phyloP scores from a whole-genome alignment of 2,329 filamentous ascomycete genomes.

The Dactylellina parvicollis region DNA sequence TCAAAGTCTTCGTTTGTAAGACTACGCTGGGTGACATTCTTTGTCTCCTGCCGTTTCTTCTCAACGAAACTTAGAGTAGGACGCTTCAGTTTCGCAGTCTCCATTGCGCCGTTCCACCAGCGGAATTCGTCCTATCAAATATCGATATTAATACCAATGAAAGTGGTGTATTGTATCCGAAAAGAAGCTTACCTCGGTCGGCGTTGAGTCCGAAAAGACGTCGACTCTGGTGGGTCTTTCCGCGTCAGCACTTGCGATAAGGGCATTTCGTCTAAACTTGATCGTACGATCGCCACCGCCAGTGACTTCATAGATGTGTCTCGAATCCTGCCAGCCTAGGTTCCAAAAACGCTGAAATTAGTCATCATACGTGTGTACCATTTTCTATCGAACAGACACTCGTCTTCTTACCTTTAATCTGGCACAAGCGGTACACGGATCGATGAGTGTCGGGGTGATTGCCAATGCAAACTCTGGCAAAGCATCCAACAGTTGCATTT shows the following conservation, averaged over 20 bases:
- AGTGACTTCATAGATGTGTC: slow-evolving; percentile 32
- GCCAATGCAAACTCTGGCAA: slow-evolving; percentile 83
- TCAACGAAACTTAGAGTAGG: slow-evolving; percentile 63
- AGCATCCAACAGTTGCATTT: slow-evolving; percentile 77
- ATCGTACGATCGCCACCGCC: slow-evolving; percentile 24
- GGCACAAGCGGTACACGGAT: slow-evolving; percentile 85
- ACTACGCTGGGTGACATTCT: slow-evolving; percentile 52
- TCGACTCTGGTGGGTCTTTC: slow-evolving; percentile 73
- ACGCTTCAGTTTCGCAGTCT: slow-evolving; percentile 75
- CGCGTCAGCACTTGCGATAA: slow-evolving; percentile 36
- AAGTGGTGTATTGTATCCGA: not conserved
- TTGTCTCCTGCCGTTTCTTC: slow-evolving; percentile 56
- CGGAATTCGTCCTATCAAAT: slow-evolving; percentile 75
- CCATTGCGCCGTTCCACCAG: slow-evolving; percentile 79
- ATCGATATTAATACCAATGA: slow-evolving; percentile 57
- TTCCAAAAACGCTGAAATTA: not conserved
- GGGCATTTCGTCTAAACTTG: slow-evolving; percentile 46
- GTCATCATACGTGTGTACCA: slow-evolving; percentile 38
- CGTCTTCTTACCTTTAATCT: slow-evolving; percentile 76
- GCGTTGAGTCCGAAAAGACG: slow-evolving; percentile 82
- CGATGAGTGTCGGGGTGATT: slow-evolving; percentile 74
- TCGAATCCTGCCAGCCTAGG: slow-evolving; percentile 48
- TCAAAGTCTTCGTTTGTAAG: slow-evolving; percentile 56
- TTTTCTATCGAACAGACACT: not conserved
- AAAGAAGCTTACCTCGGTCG: slow-evolving; percentile 75